Evolutionary conservation across 2,329 filamentous ascomycete species (phyloP).

Genomic region (Penicillium sp.): DNA sequence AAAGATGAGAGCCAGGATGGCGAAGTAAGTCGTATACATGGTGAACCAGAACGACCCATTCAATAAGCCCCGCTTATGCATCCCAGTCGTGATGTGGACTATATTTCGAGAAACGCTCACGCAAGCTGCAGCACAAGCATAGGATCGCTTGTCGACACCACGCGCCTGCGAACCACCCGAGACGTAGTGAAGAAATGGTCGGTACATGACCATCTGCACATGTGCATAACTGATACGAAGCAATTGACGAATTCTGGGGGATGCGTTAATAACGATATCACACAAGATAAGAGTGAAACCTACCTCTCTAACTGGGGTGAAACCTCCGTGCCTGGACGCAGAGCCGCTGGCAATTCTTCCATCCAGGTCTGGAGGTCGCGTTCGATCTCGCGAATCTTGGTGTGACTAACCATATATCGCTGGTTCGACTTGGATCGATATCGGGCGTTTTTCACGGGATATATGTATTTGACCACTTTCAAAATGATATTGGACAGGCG

Average conservation of each 20-base stretch:
- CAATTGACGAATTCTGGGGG: slow-evolving; percentile 48
- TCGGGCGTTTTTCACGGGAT: slow-evolving; percentile 53
- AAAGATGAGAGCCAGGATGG: slow-evolving; percentile 58
- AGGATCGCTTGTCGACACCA: slow-evolving; percentile 55
- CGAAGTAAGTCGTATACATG: slow-evolving; percentile 64
- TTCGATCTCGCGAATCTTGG: slow-evolving; percentile 59
- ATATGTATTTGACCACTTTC: slow-evolving; percentile 60
- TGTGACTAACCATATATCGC: slow-evolving; percentile 58
- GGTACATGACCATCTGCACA: slow-evolving; percentile 59
- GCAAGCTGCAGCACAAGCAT: slow-evolving; percentile 60
- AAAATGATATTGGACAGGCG: slow-evolving; percentile 52
- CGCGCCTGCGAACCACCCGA: slow-evolving; percentile 47
- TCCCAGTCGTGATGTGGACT: slow-evolving; percentile 59
- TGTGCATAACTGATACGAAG: slow-evolving; percentile 60
- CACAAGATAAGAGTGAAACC: slow-evolving; percentile 23
- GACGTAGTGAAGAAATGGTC: slow-evolving; percentile 61
- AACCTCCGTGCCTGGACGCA: slow-evolving; percentile 73
- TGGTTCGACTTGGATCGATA: slow-evolving; percentile 44
- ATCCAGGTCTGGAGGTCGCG: slow-evolving; percentile 59
- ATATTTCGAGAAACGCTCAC: slow-evolving; percentile 62
- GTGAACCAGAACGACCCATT: slow-evolving; percentile 62
- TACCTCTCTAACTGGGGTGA: slow-evolving; percentile 70
- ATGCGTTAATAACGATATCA: slow-evolving; percentile 2
- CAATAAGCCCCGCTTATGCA: slow-evolving; percentile 56
- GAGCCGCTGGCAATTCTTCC: slow-evolving; percentile 62